Conservation (phyloP, 371 early-diverging fungal species). For the Apophysomyces variabilis region DNA sequence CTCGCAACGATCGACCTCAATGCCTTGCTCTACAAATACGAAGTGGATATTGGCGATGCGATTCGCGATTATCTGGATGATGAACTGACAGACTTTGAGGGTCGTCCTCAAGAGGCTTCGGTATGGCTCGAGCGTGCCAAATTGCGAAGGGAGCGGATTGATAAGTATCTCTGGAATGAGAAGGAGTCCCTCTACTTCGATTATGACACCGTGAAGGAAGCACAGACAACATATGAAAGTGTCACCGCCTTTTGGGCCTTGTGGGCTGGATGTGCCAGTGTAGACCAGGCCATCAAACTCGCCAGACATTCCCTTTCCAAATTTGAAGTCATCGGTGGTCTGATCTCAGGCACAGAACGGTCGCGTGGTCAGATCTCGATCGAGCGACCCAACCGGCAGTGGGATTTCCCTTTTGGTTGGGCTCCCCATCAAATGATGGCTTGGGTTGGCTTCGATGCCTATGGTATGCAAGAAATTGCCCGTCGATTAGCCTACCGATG, state of each 20-base stretch:
- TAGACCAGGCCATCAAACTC: slow-evolving; percentile 67
- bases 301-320: slow-evolving; percentile 56
- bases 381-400: slow-evolving; percentile 93
- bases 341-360: slow-evolving; percentile 88
- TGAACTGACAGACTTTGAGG: slow-evolving; percentile 53
- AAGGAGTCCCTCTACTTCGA: slow-evolving; percentile 63
- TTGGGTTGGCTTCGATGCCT: slow-evolving; percentile 89
- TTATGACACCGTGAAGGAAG: slow-evolving; percentile 60
- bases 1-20: slow-evolving; percentile 94
- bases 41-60: slow-evolving; percentile 83
- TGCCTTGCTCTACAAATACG: slow-evolving; percentile 92
- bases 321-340: slow-evolving; percentile 89
- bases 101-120: slow-evolving; percentile 40
- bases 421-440: slow-evolving; percentile 98
- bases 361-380: slow-evolving; percentile 81
- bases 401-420: slow-evolving; percentile 98
- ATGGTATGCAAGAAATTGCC: slow-evolving; percentile 82
- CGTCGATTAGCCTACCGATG: slow-evolving; percentile 91
- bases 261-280: slow-evolving; percentile 74
- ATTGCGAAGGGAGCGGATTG: slow-evolving; percentile 56
- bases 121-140: slow-evolving; percentile 62
- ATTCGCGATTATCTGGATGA: slow-evolving; percentile 70
- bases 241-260: slow-evolving; percentile 80
- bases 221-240: slow-evolving; percentile 68
- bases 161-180: slow-evolving; percentile 75